These are phyloP conservation scores for Halophytophthora batemanensis DNA, from an alignment of 352 stramenopile genomes.

Conservation along the genomic window DNA sequence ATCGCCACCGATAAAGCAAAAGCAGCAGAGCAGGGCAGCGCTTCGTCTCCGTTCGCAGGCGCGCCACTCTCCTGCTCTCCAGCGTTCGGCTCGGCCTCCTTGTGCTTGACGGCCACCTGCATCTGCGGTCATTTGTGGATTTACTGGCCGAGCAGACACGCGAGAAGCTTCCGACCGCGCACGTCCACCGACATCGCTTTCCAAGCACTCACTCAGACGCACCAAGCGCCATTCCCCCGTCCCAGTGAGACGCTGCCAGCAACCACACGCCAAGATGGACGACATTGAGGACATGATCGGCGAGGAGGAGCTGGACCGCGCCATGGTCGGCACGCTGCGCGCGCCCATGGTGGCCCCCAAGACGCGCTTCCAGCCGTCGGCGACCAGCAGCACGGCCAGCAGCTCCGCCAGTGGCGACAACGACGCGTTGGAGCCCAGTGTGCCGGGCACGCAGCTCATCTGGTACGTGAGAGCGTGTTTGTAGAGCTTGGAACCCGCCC, in stretches of 20 bases:
- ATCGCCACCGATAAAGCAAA: no score
- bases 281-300: constrained; percentile 84
- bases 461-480: constrained; percentile 29
- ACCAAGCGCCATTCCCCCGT: no score
- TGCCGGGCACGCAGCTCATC: constrained; percentile 72
- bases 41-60: no score
- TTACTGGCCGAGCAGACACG: background rate
- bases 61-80: constrained; percentile 14
- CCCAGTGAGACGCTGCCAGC: background rate
- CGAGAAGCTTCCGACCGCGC: background rate
- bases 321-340: constrained; percentile 38
- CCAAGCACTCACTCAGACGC: no score
- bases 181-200: no score
- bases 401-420: constrained; percentile 15
- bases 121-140: constrained; percentile 14
- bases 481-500: background rate
- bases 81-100: no score
- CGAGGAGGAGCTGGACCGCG: constrained; percentile 62
- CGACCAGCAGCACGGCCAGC: constrained; percentile 20
- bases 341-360: constrained; percentile 67
- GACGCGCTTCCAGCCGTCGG: constrained; percentile 23
- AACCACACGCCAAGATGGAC: constrained; percentile 43
- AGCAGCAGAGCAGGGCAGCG: no score
- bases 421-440: constrained; percentile 15
- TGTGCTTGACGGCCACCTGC: no score